Evolutionary conservation across 1,139 yeast genomes (phyloP), one percentile per base, ranked within the genome.

Genomic region (Geotrichum reessii): DNA sequence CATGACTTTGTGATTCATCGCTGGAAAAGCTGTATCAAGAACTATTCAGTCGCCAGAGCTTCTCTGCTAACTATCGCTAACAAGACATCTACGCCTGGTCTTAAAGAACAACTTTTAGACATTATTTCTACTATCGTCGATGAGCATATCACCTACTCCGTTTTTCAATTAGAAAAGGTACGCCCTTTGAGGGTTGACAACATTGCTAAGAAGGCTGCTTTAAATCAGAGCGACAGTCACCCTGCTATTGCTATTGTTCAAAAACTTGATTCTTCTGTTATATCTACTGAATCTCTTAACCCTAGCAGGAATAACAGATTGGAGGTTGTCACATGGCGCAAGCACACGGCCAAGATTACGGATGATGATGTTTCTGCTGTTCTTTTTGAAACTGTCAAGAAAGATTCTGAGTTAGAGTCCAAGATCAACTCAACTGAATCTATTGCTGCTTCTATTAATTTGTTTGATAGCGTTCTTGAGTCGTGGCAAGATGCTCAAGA

Each of bases 301-400:
- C 33, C 54, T 14, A 44, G 37, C n/a, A 48, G 31, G 25, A 48
- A 40, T 28, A 56, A 47, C 51, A 33, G 60, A 47, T 63, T 70
- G 19, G 70, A 72, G n/a, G 73, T 74, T 27, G 76, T 91, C 52
- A 68, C 74, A 44, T 92, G 97, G 97, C 80, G 95, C 69, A 76
- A 79, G 50, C 90, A 87, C 71, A 74, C 76, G n/a, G 96, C 97
- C 0, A 68, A 68, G 8, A 77, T 92, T 40, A 76, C 78, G 63
- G 88, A 88, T 64, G 87, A 88, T 55, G 93, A 89, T 63, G 77
- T 90, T 51, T 87, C 95, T 0, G 80, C 81, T 66, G 78, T 79
- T 31, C 77, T 86, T 52, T 74, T 65, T 24, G 61, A 61, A 8
- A 75, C 76, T 1, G 65, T 64, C 47, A 60, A 65, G 17, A 56